Evolutionary conservation across 306 rosid species (phyloP).

Genomic region (Pterocarpus santalinus): DNA sequence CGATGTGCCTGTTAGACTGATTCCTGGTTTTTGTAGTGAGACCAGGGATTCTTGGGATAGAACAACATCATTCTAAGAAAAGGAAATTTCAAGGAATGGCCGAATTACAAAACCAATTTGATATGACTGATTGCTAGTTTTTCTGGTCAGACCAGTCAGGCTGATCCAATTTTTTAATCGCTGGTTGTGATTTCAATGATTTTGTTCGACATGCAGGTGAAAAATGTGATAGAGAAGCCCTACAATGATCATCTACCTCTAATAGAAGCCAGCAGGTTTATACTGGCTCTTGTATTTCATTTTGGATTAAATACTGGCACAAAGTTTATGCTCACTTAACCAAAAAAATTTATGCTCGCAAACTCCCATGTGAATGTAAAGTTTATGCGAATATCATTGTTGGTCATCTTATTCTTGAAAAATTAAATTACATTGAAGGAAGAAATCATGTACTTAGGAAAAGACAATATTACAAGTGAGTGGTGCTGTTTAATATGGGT

Average conservation of each 20-base stretch:
- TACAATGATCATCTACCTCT: conserved; percentile 91
- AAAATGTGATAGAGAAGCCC: conserved; percentile 97
- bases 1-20: neutral
- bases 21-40: too few species aligned
- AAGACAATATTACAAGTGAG: too few species aligned
- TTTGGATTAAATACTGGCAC: conserved; percentile 25
- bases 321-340: too few species aligned
- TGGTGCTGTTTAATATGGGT: neutral
- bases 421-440: conserved; percentile 23
- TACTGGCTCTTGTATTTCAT: conserved; percentile 31
- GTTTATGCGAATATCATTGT: too few species aligned
- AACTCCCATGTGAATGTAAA: too few species aligned
- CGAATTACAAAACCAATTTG: too few species aligned
- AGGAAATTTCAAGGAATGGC: too few species aligned
- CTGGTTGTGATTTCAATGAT: conserved; percentile 32
- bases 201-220: conserved; percentile 76
- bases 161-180: conserved; percentile 20
- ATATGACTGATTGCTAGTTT: neutral
- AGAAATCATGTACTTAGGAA: neutral
- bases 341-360: too few species aligned
- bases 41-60: too few species aligned
- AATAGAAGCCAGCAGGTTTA: conserved; percentile 98
- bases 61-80: too few species aligned
- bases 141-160: neutral
- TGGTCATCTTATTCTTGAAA: neutral